Conservation (phyloP, 305 asterid species). For the Monarda citriodora region DNA sequence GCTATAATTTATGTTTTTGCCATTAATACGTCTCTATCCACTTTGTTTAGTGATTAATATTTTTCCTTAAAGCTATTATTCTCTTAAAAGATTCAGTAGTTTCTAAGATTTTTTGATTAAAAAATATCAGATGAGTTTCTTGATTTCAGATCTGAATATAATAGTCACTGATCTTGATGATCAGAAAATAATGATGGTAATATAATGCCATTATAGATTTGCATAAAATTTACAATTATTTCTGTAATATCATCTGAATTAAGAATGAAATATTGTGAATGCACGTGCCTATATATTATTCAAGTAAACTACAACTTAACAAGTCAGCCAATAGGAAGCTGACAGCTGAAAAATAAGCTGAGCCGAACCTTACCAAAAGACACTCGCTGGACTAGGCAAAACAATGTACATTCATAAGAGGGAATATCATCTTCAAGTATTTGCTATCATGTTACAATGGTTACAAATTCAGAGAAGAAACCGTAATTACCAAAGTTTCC, state of each 20-base stretch:
- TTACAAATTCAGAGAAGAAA: background rate
- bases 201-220: background rate
- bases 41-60: background rate
- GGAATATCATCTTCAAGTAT: background rate
- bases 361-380: background rate
- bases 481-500: conserved; percentile 1
- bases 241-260: background rate
- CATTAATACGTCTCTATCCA: background rate
- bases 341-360: background rate
- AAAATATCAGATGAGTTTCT: conserved; percentile 6
- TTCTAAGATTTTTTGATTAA: conserved; percentile 5
- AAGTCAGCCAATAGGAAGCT: background rate
- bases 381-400: background rate
- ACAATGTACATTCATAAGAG: background rate
- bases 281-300: background rate
- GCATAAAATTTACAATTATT: background rate
- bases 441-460: conserved; percentile 3
- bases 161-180: conserved; percentile 9
- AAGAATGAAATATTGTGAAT: background rate
- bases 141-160: conserved; percentile 6
- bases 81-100: background rate
- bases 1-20: background rate
- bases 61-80: background rate
- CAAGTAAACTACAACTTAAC: background rate
- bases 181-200: conserved; percentile 5